phyloP scores from a whole-genome alignment of 1,284 basidiomycete genomes.

The Ustilago curta region DNA sequence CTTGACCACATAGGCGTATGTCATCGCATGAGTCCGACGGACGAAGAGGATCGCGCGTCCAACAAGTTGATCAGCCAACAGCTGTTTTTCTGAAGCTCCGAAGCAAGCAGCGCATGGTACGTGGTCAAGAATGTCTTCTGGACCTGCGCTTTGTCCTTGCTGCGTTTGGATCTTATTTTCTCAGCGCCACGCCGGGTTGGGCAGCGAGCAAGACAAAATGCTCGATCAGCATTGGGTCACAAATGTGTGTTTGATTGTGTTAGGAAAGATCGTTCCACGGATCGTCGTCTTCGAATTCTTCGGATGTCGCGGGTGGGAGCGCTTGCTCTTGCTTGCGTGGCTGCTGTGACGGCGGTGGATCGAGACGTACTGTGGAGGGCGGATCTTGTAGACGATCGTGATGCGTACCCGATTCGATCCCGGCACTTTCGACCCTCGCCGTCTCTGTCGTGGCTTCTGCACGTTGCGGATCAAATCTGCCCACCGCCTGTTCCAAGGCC shows the following conservation, averaged over 20 bases:
- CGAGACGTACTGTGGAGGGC: neutral
- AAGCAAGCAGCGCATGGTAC: no score
- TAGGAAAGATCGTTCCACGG: conserved; percentile 39
- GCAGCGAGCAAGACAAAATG: no score
- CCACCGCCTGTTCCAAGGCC: conserved; percentile 17
- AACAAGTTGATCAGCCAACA: no score
- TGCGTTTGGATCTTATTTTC: no score
- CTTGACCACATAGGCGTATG: no score
- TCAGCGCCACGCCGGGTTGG: no score
- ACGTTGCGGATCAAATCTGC: neutral
- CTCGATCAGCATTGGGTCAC: neutral
- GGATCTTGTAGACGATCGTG: neutral
- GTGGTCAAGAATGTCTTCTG: no score
- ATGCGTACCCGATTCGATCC: neutral
- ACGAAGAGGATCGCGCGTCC: no score
- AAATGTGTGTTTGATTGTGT: neutral
- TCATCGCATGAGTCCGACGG: no score
- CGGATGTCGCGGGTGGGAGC: neutral
- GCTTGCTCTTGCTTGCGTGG: neutral
- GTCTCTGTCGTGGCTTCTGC: neutral
- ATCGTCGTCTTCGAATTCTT: conserved; percentile 41
- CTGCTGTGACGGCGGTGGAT: neutral
- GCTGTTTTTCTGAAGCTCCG: no score
- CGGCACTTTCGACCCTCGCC: neutral
- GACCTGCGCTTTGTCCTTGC: no score